phyloP scores from a whole-genome alignment of 306 rosid genomes.

The Cyclanthera cordifolia region DNA sequence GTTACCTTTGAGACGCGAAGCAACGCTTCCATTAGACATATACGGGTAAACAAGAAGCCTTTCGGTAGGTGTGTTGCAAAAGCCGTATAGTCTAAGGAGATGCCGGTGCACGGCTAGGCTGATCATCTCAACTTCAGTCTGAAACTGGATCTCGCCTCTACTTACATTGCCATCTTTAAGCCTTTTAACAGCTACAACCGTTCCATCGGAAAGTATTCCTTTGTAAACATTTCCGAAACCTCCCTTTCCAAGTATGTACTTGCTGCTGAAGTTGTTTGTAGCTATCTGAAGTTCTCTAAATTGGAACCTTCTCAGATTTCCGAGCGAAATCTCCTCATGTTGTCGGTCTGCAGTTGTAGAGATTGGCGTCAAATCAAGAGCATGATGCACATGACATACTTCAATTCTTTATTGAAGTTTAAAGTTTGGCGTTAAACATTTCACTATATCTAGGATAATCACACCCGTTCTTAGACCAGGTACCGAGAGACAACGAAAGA shows the following conservation, averaged over 20 bases:
- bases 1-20: constrained; percentile 74
- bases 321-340: constrained; percentile 76
- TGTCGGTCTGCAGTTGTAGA: constrained; percentile 35
- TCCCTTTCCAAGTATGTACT: constrained; percentile 76
- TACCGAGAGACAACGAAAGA: too few relatives aligned
- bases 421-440: background rate
- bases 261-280: constrained; percentile 78
- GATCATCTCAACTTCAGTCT: constrained; percentile 96
- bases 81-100: constrained; percentile 71
- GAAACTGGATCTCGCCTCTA: constrained; percentile 88
- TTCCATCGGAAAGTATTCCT: constrained; percentile 69
- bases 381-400: background rate
- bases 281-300: constrained; percentile 83
- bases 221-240: constrained; percentile 94
- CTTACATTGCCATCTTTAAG: constrained; percentile 71
- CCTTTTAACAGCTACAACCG: constrained; percentile 78
- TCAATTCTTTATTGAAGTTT: background rate
- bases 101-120: constrained; percentile 88
- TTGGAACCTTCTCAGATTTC: constrained; percentile 77
- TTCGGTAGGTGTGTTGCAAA: constrained; percentile 69
- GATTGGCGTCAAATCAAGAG: background rate
- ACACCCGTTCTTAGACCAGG: too few relatives aligned
- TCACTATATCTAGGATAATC: too few relatives aligned
- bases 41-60: constrained; percentile 79
- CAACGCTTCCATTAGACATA: constrained; percentile 96